These are phyloP conservation scores for Fusarium euwallaceae DNA, from an alignment of 2,329 filamentous ascomycete species.

Conservation along the genomic window DNA sequence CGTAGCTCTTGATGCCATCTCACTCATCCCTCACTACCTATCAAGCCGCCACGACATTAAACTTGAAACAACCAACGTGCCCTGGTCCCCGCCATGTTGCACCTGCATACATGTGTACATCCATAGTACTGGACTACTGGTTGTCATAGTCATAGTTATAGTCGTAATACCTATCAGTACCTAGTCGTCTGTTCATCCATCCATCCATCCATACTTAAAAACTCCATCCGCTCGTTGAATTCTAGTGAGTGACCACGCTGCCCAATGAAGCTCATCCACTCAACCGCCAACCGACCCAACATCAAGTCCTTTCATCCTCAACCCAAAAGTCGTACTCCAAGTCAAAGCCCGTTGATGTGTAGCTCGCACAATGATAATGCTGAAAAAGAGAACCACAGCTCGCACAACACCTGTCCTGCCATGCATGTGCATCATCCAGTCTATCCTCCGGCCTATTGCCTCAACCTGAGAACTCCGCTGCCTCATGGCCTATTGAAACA, in stretches of 20 bases:
- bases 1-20: constrained; percentile 1
- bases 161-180: not conserved
- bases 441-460: not conserved
- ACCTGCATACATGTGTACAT: not conserved
- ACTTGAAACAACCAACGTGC: not conserved
- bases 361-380: constrained; percentile 12
- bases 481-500: not conserved
- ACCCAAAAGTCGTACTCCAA: constrained; percentile 8
- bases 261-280: not conserved
- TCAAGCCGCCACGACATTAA: constrained; percentile 7
- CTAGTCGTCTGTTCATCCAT: not conserved
- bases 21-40: not conserved
- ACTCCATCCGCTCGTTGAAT: constrained; percentile 10
- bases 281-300: not conserved
- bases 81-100: constrained; percentile 1
- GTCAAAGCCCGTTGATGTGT: constrained; percentile 12
- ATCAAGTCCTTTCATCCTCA: not conserved
- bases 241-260: constrained; percentile 19
- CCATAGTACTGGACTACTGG: not conserved
- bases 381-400: constrained; percentile 27
- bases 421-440: constrained; percentile 5
- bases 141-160: not conserved
- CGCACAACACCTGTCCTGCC: constrained; percentile 21
- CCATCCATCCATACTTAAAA: not conserved
- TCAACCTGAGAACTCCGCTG: not conserved